Evolutionary conservation across 1,284 basidiomycete genomes (phyloP).

Genomic region (Earliella scabrosa): DNA sequence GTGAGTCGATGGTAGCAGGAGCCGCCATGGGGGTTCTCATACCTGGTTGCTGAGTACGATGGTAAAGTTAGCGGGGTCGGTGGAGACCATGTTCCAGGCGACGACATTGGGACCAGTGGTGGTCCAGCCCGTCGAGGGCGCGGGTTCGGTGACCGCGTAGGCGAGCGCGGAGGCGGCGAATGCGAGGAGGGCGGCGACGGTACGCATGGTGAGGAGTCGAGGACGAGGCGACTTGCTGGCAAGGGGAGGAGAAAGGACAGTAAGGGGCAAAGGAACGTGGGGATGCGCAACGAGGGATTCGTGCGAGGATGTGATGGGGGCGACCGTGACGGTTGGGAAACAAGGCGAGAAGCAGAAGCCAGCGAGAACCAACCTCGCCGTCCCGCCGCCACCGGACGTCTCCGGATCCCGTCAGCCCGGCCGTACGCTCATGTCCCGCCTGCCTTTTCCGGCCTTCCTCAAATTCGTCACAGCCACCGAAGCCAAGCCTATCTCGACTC

Average conservation of each 20-base stretch:
- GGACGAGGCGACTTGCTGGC: slow-evolving; percentile 4
- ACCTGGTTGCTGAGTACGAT: slow-evolving; percentile 69
- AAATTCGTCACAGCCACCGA: neutral
- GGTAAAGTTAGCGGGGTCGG: slow-evolving; percentile 71
- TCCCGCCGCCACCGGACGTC: neutral
- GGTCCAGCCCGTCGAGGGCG: slow-evolving; percentile 55
- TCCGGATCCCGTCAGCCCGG: too few species aligned
- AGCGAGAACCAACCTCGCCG: slow-evolving; percentile 1
- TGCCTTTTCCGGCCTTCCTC: too few species aligned
- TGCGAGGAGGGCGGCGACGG: slow-evolving; percentile 50
- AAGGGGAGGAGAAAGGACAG: slow-evolving; percentile 13
- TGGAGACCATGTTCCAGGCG: slow-evolving; percentile 64
- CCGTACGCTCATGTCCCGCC: too few species aligned
- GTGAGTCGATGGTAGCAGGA: neutral
- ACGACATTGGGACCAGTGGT: slow-evolving; percentile 61
- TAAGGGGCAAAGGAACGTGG: slow-evolving; percentile 20
- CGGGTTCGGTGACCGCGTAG: slow-evolving; percentile 63
- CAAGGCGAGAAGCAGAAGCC: slow-evolving; percentile 14
- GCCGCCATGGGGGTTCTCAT: slow-evolving; percentile 22
- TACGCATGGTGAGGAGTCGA: slow-evolving; percentile 47
- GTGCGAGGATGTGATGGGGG: neutral
- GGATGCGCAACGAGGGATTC: slow-evolving; percentile 11
- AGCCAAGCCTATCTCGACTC: neutral
- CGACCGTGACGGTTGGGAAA: slow-evolving; percentile 12
- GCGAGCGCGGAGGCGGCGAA: slow-evolving; percentile 62